A percentile compares a stretch with the other conserved stretches of the same genome.
Evolutionary conservation across 2,329 filamentous ascomycete genomes (phyloP).

Genomic region (Dactylellina cionopaga): DNA sequence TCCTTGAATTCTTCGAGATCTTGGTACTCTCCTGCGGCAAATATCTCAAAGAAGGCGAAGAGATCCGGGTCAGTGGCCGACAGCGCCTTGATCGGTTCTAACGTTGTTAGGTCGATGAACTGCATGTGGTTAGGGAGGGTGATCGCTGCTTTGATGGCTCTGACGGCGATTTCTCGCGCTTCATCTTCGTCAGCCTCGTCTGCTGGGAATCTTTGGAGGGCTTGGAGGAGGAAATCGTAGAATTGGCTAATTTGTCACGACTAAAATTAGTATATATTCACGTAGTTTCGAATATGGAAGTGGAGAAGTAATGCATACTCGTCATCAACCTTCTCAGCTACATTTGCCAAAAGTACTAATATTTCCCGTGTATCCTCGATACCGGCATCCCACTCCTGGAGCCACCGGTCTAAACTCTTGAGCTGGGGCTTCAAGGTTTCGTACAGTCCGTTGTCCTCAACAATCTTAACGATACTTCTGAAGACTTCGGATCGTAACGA

Average conservation of each 20-base stretch:
- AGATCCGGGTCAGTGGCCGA: conserved; percentile 83
- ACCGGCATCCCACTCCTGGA: conserved; percentile 82
- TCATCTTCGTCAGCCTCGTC: conserved; percentile 68
- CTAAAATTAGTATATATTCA: conserved; percentile 63
- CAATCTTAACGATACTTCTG: conserved; percentile 83
- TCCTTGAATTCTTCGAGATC: conserved; percentile 96
- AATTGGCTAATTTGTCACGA: conserved; percentile 56
- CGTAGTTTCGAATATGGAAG: conserved; percentile 67
- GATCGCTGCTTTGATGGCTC: conserved; percentile 74
- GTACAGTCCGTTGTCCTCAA: conserved; percentile 78
- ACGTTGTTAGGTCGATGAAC: conserved; percentile 76
- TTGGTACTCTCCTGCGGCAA: conserved; percentile 91
- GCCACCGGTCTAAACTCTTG: conserved; percentile 82
- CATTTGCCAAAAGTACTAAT: conserved; percentile 82
- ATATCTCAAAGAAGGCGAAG: conserved; percentile 93
- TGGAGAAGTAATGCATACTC: conserved; percentile 73
- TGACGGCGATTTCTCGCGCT: conserved; percentile 70
- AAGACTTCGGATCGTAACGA: conserved; percentile 90
- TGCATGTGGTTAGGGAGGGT: conserved; percentile 74
- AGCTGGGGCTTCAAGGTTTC: conserved; percentile 85
- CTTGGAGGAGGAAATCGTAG: conserved; percentile 77
- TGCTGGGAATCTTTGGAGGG: conserved; percentile 78
- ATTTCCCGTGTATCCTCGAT: conserved; percentile 85
- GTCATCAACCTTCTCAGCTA: conserved; percentile 80
- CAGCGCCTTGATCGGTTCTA: conserved; percentile 84